Conservation (phyloP, 345 rosid genomes). For the Streptanthus diversifolius region DNA sequence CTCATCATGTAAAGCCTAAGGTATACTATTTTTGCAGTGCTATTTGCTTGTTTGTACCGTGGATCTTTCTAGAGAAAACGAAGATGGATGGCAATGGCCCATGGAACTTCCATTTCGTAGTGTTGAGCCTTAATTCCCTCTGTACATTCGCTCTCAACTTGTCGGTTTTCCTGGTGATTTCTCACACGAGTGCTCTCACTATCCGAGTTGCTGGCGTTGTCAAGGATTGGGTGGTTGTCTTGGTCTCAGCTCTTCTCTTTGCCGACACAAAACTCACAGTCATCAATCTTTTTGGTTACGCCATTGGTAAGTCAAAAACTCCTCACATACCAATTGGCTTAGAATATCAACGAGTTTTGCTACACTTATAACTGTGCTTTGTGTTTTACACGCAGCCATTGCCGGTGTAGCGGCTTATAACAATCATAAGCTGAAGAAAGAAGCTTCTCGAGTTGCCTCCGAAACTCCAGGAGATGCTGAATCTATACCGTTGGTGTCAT, state of each 20-base stretch:
- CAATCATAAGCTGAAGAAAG: conserved; percentile 80
- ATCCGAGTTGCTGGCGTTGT: conserved; percentile 99
- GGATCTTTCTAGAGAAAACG: conserved; percentile 92
- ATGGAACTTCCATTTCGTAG: conserved; percentile 65
- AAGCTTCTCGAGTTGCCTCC: conserved; percentile 49
- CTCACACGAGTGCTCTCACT: conserved; percentile 96
- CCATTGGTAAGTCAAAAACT: conserved; percentile 55
- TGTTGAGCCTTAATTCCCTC: conserved; percentile 71
- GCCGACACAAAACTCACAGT: conserved; percentile 90
- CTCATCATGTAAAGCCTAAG: neutral
- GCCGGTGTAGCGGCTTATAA: conserved; percentile 97
- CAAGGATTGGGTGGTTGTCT: conserved; percentile 98
- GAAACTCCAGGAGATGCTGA: conserved; percentile 40
- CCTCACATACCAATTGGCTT: neutral
- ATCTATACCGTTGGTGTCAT: conserved; percentile 41
- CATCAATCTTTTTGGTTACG: conserved; percentile 83
- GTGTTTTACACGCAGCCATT: conserved; percentile 55
- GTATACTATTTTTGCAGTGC: conserved; percentile 53
- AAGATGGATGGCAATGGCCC: conserved; percentile 77
- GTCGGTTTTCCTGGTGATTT: conserved; percentile 92
- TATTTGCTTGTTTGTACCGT: conserved; percentile 78
- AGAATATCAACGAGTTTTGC: neutral
- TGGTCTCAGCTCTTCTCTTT: conserved; percentile 83
- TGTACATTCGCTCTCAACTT: conserved; percentile 97
- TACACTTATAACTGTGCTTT: neutral